Conservation (phyloP, 2,329 filamentous ascomycete species). For the Trichoderma oligosporum region DNA sequence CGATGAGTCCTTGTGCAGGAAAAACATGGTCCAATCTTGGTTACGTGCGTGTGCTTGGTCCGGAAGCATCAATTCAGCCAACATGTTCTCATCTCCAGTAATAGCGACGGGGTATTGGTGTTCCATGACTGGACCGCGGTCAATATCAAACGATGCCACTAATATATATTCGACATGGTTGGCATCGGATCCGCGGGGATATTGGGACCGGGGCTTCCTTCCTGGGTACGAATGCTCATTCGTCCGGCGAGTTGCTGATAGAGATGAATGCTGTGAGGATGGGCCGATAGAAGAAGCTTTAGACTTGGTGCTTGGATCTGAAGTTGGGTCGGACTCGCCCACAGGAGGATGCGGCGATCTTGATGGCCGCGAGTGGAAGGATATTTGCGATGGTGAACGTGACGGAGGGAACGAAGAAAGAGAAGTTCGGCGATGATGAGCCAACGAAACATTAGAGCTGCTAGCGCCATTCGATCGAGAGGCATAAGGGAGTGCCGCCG, state of each 20-base stretch:
- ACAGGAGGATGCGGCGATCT: conserved; percentile 52
- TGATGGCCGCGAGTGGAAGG: conserved; percentile 49
- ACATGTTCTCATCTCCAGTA: conserved; percentile 94
- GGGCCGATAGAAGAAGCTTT: conserved; percentile 58
- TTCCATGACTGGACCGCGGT: conserved; percentile 94
- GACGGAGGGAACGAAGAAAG: conserved; percentile 62
- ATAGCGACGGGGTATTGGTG: conserved; percentile 95
- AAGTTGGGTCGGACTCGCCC: conserved; percentile 52
- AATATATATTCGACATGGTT: conserved; percentile 99
- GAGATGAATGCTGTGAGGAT: conserved; percentile 59
- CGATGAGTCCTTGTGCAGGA: conserved; percentile 90
- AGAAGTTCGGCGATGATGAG: conserved; percentile 47
- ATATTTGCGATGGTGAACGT: conserved; percentile 56
- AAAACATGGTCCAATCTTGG: conserved; percentile 99
- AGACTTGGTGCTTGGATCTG: conserved; percentile 57
- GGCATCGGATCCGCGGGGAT: conserved; percentile 68
- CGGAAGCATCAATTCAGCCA: conserved; percentile 96
- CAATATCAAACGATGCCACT: conserved; percentile 95
- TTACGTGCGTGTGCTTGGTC: conserved; percentile 93
- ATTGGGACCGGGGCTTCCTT: conserved; percentile 66
- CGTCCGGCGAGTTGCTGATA: conserved; percentile 50
- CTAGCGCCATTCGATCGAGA: conserved; percentile 39
- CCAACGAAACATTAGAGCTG: conserved; percentile 33
- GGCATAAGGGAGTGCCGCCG: conserved; percentile 42
- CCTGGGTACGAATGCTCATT: conserved; percentile 49